phyloP scores from a whole-genome alignment of 192 early-diverging fungal genomes.

The Allomyces javanicus region DNA sequence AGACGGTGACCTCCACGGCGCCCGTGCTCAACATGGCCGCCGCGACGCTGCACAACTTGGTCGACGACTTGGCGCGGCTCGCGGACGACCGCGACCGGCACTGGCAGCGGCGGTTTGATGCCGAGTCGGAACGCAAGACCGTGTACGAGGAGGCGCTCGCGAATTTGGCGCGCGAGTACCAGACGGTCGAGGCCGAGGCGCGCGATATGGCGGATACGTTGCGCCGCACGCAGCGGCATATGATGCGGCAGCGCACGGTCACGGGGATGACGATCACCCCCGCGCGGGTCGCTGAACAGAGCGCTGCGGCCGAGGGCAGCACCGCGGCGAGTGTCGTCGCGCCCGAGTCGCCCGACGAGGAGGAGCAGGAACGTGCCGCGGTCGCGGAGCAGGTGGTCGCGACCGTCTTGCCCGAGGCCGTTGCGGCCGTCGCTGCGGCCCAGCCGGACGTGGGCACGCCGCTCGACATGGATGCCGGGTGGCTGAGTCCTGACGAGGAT shows the following conservation, averaged over 20 bases:
- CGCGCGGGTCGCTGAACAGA: background rate
- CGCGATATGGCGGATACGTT: background rate
- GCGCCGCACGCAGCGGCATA: background rate
- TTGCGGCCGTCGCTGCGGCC: no score
- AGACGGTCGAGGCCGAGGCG: background rate
- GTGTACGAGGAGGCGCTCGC: background rate
- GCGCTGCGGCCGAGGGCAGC: no score
- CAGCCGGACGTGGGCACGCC: background rate
- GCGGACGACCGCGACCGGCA: background rate
- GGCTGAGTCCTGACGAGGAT: background rate
- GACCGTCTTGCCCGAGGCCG: background rate
- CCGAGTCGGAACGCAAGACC: background rate
- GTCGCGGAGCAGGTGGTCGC: background rate
- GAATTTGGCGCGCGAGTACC: background rate
- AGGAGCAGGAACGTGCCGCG: background rate
- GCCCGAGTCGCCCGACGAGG: background rate
- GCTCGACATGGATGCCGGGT: background rate
- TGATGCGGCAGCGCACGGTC: background rate
- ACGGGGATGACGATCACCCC: background rate
- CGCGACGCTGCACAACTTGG: background rate
- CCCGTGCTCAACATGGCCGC: background rate
- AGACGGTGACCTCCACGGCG: background rate
- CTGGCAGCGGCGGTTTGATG: background rate
- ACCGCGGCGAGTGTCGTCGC: no score
- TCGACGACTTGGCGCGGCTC: background rate